Conservation (phyloP, 2,329 filamentous ascomycete species). For the Leptographium radiaticola region DNA sequence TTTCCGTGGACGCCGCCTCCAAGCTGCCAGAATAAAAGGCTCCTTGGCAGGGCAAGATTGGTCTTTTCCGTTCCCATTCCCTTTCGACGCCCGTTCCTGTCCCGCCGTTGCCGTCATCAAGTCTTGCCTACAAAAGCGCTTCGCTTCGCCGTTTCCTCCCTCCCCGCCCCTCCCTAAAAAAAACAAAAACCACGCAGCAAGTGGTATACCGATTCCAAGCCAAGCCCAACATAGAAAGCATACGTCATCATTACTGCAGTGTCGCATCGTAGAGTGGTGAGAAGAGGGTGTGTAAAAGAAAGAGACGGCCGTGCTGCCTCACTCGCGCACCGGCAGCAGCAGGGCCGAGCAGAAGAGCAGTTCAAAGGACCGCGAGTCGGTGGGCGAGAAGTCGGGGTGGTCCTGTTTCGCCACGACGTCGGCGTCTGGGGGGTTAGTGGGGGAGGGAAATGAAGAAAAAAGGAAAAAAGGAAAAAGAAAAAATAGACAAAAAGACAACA, state of each 20-base stretch:
- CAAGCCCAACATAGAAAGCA: too few species aligned
- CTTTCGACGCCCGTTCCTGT: too few species aligned
- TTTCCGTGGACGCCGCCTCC: too few species aligned
- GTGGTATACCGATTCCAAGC: neutral
- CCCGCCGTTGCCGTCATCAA: too few species aligned
- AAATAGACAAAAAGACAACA: neutral
- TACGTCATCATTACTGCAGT: too few species aligned
- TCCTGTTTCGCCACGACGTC: slow-evolving; percentile 34
- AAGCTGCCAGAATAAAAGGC: too few species aligned
- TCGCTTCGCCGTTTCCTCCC: too few species aligned
- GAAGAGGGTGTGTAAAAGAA: neutral
- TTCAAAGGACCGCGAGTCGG: slow-evolving; percentile 32
- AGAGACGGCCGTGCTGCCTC: neutral
- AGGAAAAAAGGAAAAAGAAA: neutral
- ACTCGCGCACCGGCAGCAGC: slow-evolving; percentile 19
- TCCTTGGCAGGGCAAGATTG: too few species aligned
- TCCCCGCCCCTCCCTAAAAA: neutral
- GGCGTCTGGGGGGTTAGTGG: slow-evolving; percentile 16
- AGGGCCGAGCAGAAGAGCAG: slow-evolving; percentile 31
- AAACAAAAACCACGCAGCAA: neutral
- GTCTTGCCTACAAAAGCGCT: too few species aligned
- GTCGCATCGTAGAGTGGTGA: neutral
- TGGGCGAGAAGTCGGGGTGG: slow-evolving; percentile 36
- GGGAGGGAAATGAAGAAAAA: neutral
- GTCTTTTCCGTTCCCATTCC: too few species aligned